Conservation (phyloP, 2,329 filamentous ascomycete species). For the Aureobasidium sp. region DNA sequence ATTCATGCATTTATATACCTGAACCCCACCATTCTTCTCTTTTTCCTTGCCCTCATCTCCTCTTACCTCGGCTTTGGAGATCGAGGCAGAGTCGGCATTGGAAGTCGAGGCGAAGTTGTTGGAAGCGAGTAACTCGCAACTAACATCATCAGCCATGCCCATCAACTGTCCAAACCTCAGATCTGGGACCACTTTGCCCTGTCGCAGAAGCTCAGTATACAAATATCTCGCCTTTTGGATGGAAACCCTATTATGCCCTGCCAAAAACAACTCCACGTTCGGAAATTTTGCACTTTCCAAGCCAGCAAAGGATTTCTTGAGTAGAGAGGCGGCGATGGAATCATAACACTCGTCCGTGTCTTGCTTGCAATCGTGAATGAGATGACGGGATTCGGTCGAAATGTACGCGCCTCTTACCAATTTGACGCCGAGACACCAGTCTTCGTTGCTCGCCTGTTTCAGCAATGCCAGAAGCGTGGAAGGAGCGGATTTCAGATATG, state of each 20-base stretch:
- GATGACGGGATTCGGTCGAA: conserved; percentile 35
- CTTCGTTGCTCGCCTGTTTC: conserved; percentile 40
- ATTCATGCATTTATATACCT: conserved; percentile 26
- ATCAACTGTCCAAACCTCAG: conserved; percentile 26
- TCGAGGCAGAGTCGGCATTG: background rate
- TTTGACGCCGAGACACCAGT: conserved; percentile 47
- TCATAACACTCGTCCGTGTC: conserved; percentile 26
- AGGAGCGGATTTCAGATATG: conserved; percentile 41
- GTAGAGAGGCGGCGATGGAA: conserved; percentile 22
- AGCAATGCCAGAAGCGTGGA: conserved; percentile 39
- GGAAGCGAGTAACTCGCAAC: conserved; percentile 22
- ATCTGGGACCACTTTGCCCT: background rate
- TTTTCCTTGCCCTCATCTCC: background rate
- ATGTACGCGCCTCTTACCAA: conserved; percentile 51
- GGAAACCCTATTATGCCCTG: conserved; percentile 27
- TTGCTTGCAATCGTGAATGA: conserved; percentile 26
- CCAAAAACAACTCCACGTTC: conserved; percentile 23
- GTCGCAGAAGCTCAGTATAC: background rate
- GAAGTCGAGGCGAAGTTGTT: background rate
- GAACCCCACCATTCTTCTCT: conserved; percentile 12
- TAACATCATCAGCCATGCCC: conserved; percentile 27
- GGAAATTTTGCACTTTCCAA: conserved; percentile 18
- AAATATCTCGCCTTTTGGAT: conserved; percentile 6
- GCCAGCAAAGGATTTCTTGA: conserved; percentile 23
- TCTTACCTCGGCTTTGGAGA: too few species aligned